Conservation (phyloP, 169 alveolate genomes). For the Eimeria tenella region DNA sequence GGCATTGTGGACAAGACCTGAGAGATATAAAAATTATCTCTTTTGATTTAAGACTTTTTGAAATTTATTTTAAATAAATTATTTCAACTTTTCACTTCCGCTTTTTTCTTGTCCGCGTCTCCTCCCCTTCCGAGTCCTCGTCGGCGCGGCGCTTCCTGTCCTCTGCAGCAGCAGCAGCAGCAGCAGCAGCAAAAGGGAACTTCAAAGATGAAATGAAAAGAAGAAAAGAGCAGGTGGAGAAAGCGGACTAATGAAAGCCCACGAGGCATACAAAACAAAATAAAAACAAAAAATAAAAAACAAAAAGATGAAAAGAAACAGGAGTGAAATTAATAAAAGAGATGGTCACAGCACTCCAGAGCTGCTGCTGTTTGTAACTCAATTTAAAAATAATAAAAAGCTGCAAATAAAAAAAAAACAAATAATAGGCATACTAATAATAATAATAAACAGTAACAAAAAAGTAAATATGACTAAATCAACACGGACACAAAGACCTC, state of each 20-base stretch:
- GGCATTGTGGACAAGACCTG: too few species aligned
- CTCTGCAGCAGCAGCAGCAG: constrained; percentile 40
- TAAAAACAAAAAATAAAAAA: not conserved
- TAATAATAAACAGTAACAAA: not conserved
- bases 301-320: too few species aligned
- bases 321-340: too few species aligned
- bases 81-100: not conserved
- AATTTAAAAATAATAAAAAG: not conserved
- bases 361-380: not conserved
- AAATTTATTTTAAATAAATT: too few species aligned
- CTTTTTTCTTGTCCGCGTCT: constrained; percentile 63
- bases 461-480: not conserved
- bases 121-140: constrained; percentile 47
- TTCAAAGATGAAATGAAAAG: not conserved
- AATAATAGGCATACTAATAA: not conserved
- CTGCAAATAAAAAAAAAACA: not conserved
- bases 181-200: not conserved
- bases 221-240: not conserved
- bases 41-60: too few species aligned
- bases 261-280: not conserved
- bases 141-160: constrained; percentile 61
- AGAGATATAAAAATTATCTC: too few species aligned
- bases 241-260: not conserved
- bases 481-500: not conserved
- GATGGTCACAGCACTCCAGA: too few species aligned